Evolutionary conservation across 129 eudicot species (phyloP).

Genomic region (Flaveria sonorensis): DNA sequence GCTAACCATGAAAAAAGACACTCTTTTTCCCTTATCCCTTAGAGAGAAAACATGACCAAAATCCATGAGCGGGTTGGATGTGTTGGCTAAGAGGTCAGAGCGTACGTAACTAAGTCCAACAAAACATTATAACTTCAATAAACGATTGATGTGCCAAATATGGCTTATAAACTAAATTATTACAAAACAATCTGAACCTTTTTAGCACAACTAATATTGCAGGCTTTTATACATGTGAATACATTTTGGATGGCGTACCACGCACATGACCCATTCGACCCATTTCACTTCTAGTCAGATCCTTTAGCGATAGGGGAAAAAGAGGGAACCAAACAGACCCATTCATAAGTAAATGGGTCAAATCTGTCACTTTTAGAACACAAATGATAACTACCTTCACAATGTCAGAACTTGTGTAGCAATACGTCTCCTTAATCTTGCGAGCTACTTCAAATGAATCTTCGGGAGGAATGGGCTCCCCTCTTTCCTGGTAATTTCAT

Average conservation of each 20-base stretch:
- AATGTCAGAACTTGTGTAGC: slow-evolving; percentile 95
- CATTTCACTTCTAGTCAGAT: background rate
- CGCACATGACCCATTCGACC: background rate
- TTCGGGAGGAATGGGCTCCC: slow-evolving; percentile 93
- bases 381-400: slow-evolving; percentile 65
- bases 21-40: background rate
- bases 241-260: background rate
- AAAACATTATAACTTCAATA: background rate
- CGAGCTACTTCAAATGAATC: slow-evolving; percentile 96
- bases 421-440: slow-evolving; percentile 89
- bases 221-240: background rate
- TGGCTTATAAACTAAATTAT: background rate
- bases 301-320: background rate
- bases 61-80: background rate
- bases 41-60: background rate
- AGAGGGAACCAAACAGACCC: background rate
- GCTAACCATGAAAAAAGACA: too few relatives aligned
- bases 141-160: background rate
- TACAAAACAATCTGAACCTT: background rate
- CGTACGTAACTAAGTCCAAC: background rate
- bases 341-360: background rate
- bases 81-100: background rate
- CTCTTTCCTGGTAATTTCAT: slow-evolving; percentile 74
- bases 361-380: background rate
- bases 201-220: background rate